Base-by-base conservation (phyloP, 2,329 filamentous ascomycete species). In the Lachnellula hyalina region DNA sequence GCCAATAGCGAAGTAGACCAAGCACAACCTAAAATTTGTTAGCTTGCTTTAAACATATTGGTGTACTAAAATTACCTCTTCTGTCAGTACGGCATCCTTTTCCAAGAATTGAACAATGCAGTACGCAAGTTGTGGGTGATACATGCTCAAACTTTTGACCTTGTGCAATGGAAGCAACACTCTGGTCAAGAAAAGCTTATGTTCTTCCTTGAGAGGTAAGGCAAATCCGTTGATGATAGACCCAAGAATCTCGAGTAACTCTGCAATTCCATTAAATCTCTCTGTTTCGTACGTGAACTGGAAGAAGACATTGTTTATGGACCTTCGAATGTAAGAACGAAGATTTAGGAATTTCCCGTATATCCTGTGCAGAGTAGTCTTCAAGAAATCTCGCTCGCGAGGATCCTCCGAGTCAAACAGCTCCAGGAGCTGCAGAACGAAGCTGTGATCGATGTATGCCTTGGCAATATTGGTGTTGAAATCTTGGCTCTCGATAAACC, bases 401-500 rank as follows among this genome's bases (percentile, higher is more conserved):
- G 94, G 94, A 67, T 99, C 94, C 75, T 99, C 94, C 0, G 94
- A 99, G 71, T 99, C 94, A 71, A 99, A 99, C 21, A 99, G 79
- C 72, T 99, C 94, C n/a, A 99, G 82, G 58, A 99, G 80, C 77
- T 95, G 91, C 58, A 99, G 82, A 46, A 99, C 94, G 69, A 99
- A 99, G 71, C 90, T 89, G 73, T 99, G 94, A 70, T 99, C 94
- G 71, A 99, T 99, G 73, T 96, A 96, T 59, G 92, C 89, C 76
- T 99, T 99, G 64, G 94, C 94, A 67, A 96, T 96, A 74, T 99
- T 99, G 64, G 94, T 99, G 77, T 97, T 99, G 81, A 99, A 99
- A 73, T 99, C 94, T 72, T 96, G 94, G 73, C 94, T 97, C 73
- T 99, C 94, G 65, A 99, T 99, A 74, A 99, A 99, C 57, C 94